phyloP scores from a whole-genome alignment of 2,329 filamentous ascomycete species.

The Pseudocercospora eumusae region DNA sequence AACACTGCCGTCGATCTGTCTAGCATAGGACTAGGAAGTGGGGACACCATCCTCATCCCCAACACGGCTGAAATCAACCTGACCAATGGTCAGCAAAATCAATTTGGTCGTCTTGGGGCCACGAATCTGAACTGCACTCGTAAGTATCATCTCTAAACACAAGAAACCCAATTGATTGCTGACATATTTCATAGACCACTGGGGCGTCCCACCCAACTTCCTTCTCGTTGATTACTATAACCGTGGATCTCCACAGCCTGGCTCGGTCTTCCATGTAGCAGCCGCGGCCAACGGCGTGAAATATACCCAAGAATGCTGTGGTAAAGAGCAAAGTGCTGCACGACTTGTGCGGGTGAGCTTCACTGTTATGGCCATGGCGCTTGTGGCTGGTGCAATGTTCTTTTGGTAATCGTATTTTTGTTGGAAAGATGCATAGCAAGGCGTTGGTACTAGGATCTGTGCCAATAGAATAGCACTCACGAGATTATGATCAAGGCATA shows the following conservation, averaged over 20 bases:
- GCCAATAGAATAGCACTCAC: background rate
- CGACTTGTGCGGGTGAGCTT: constrained; percentile 14
- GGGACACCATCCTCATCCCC: constrained; percentile 65
- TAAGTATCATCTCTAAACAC: constrained; percentile 33
- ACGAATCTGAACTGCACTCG: constrained; percentile 64
- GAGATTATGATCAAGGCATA: background rate
- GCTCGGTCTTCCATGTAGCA: constrained; percentile 76
- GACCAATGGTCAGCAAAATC: constrained; percentile 66
- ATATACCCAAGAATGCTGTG: constrained; percentile 63
- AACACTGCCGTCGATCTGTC: constrained; percentile 71
- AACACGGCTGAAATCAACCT: constrained; percentile 68
- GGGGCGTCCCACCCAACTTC: constrained; percentile 72
- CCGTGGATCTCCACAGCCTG: constrained; percentile 60
- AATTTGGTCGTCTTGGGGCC: constrained; percentile 66
- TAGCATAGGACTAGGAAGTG: constrained; percentile 48
- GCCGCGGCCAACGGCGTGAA: constrained; percentile 71
- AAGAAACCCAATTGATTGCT: background rate
- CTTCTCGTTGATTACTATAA: constrained; percentile 88
- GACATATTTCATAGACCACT: constrained; percentile 47
- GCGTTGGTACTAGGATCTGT: background rate
- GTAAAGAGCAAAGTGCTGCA: constrained; percentile 33
- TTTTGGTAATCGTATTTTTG: constrained; percentile 11
- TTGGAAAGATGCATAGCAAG: constrained; percentile 17
- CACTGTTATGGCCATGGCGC: constrained; percentile 5
- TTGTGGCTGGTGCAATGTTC: constrained; percentile 13